Base-by-base conservation (phyloP, 1,284 basidiomycete species). In the Rhodofomes roseus region DNA sequence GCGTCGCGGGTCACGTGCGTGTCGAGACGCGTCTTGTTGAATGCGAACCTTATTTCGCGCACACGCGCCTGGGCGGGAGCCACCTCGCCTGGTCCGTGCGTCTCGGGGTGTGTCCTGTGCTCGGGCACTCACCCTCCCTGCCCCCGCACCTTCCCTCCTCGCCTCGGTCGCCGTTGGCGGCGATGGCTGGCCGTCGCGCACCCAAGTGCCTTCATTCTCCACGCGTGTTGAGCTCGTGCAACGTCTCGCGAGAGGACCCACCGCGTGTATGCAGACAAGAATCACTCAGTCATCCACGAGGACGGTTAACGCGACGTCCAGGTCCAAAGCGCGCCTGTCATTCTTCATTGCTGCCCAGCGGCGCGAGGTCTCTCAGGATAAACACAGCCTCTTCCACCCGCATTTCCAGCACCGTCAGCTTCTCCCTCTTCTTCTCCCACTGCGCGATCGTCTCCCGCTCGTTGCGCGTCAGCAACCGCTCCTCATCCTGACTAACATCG, bases 301-400 rank as follows among this genome's bases (percentile, higher is more conserved):
- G 8, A 23, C 7, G 43, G 14, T 2, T 4, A 23, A 39, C 12
- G 43, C 43, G 9, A 11, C 31, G 7, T 29, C 16, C 25, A 31
- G 40, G 29, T 25, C 23, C n/a, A 25, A 20, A 34, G 14, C 25
- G 29, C 12, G 18, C 18, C 22, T 34, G 44, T 66, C 60, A 73
- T 27, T 71, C 70, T 43, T 71, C 69, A 59, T 67, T 65, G 39
- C 61, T 65, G 14, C 58, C 63, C 29, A 68, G 65, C n/a, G 60
- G 55, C 55, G 69, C 73, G 52, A 96, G 78, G 73, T 96, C 93
- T 67, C 87, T 84, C 57, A 96, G 74, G 65, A 96, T 86, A 73
- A 96, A 95, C 44, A 94, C 86, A 56, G 86, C 84, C 68, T 94
- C 86, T 65, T 95, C 93, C 12, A 92, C 87, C 40, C 95, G 83